Evolutionary conservation across 78 protist species (phyloP), one percentile per base, ranked within the genome.

Genomic region (Bigelowiella natans): DNA sequence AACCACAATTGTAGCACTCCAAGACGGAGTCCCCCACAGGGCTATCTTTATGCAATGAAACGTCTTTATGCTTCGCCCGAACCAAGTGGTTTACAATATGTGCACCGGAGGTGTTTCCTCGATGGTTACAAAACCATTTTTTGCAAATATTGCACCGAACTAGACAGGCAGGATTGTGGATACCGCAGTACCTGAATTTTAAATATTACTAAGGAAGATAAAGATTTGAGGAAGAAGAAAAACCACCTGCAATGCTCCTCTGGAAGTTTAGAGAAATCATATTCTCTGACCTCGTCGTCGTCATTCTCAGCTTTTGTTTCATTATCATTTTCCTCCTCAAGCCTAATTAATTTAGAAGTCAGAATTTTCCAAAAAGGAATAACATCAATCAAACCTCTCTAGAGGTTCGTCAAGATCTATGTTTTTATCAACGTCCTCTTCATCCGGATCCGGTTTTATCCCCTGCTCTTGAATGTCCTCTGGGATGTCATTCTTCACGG

Each of bases 1-100:
- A 90, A 1, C 97, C 98, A 89, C 99, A 97, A 90, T 94, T 95
- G 97, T 96, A 98, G 95, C 99, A 98, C 96, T 97, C 98, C 40
- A 98, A 90, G 26, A 85, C 63, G 31, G 97, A 92, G 85, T 92
- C 94, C 40, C 94, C 94, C 30, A 92, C 88, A n/a, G 90, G 93
- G 0, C 88, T n/a, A 11, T 93, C 95, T 31, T 2, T 0, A 93
- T 96, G 98, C n/a, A 96, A 94, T 36, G n/a, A 1, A 36, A 98
- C 95, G 36, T 85, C 51, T 37, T 37, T 34, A 11, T 85, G 87
- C 7, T 88, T 88, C 73, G 93, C 39, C 26, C 91, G 86, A 38
- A 92, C 92, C 73, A 92, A 1, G 64, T 92, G 93, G 34, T 86
- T 29, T 31, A 92, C 91, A 2, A 88, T 88, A 37, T 92, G 93